These are phyloP conservation scores for Fusarium sp. DNA, from an alignment of 2,329 filamentous ascomycete species.

Conservation along the genomic window DNA sequence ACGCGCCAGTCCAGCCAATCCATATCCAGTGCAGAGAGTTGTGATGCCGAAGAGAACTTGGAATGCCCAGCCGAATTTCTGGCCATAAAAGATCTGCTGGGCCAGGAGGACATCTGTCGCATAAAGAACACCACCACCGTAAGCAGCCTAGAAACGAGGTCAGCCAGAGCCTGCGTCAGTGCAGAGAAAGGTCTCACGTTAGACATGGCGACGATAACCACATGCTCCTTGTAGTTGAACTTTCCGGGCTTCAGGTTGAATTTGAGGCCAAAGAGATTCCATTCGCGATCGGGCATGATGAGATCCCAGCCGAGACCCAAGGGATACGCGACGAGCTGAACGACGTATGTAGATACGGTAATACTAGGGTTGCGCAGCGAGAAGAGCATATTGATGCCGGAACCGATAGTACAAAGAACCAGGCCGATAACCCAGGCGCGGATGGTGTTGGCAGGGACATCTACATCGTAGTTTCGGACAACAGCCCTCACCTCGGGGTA, in stretches of 20 bases:
- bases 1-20: slow-evolving; percentile 65
- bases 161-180: slow-evolving; percentile 27
- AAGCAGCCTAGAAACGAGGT: slow-evolving; percentile 59
- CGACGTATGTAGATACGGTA: slow-evolving; percentile 70
- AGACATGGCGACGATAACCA: slow-evolving; percentile 73
- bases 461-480: slow-evolving; percentile 73
- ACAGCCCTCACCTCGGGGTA: slow-evolving; percentile 76
- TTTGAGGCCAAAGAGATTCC: slow-evolving; percentile 63
- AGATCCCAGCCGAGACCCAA: slow-evolving; percentile 66
- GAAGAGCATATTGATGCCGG: slow-evolving; percentile 71
- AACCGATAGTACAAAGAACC: slow-evolving; percentile 71
- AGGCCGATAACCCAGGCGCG: slow-evolving; percentile 74
- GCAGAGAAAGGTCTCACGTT: slow-evolving; percentile 60
- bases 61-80: slow-evolving; percentile 66
- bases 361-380: slow-evolving; percentile 70
- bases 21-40: slow-evolving; percentile 68
- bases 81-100: slow-evolving; percentile 68
- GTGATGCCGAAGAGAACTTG: slow-evolving; percentile 66
- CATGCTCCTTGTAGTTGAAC: slow-evolving; percentile 73
- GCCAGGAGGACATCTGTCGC: slow-evolving; percentile 63
- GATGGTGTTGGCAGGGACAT: slow-evolving; percentile 73
- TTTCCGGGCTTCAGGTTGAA: slow-evolving; percentile 68
- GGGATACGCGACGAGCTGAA: slow-evolving; percentile 72
- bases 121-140: slow-evolving; percentile 68
- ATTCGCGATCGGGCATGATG: slow-evolving; percentile 64